Percentiles rank a stretch among this genome's conserved stretches.
phyloP scores from a whole-genome alignment of 179 eudicot species.

The Spergularia azorica region DNA sequence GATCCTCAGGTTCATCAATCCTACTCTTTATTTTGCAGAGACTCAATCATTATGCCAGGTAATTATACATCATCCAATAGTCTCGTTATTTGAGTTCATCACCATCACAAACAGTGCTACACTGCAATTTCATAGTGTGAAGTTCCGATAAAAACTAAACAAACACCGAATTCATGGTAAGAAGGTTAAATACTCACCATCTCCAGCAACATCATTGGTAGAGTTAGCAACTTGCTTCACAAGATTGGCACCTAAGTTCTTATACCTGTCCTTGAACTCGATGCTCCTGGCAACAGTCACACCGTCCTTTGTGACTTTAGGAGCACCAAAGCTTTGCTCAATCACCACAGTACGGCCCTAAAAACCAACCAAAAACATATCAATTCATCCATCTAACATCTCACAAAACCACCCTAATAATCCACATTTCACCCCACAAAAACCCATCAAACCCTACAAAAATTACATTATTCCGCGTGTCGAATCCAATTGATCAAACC shows the following conservation, averaged over 20 bases:
- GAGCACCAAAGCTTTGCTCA: slow-evolving; percentile 90
- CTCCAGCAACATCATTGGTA: slow-evolving; percentile 97
- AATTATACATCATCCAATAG: too few relatives aligned
- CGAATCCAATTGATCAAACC: too few relatives aligned
- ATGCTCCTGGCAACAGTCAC: slow-evolving; percentile 96
- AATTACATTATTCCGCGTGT: too few relatives aligned
- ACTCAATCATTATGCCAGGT: too few relatives aligned
- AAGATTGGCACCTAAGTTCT: slow-evolving; percentile 88
- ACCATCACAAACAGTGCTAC: too few relatives aligned
- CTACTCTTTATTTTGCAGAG: too few relatives aligned
- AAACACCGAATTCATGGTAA: neutral
- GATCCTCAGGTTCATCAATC: too few relatives aligned
- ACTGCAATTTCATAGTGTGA: too few relatives aligned
- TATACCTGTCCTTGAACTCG: slow-evolving; percentile 80
- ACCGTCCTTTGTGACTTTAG: slow-evolving; percentile 97
- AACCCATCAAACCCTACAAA: neutral
- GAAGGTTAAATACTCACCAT: slow-evolving; percentile 53
- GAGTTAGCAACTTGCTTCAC: slow-evolving; percentile 98
- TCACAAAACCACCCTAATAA: neutral
- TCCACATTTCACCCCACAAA: neutral
- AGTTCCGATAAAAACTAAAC: too few relatives aligned
- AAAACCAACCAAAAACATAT: slow-evolving; percentile 17
- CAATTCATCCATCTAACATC: neutral
- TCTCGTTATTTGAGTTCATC: too few relatives aligned
- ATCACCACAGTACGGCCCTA: slow-evolving; percentile 89